Evolutionary conservation across 371 early-diverging fungal species (phyloP), one percentile per base, ranked within the genome.

Genomic region (Mycotypha africana): DNA sequence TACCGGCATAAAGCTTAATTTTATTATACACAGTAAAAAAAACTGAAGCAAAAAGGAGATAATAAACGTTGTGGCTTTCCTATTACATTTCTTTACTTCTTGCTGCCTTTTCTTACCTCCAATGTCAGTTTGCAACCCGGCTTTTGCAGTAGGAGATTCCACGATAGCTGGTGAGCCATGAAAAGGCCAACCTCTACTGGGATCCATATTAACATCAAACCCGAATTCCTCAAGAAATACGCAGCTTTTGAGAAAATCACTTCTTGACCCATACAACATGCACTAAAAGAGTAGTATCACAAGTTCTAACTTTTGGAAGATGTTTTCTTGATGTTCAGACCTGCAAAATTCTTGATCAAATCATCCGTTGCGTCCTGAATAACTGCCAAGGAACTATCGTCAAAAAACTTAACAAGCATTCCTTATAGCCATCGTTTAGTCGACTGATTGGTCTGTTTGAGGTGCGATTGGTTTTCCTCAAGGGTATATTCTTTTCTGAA

Each of bases 171-270:
- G n/a, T n/a, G n/a, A n/a, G n/a, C n/a, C n/a, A n/a, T n/a, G n/a
- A n/a, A n/a, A n/a, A n/a, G n/a, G n/a, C n/a, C n/a, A n/a, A n/a
- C n/a, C n/a, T n/a, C n/a, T n/a, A n/a, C n/a, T n/a, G n/a, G n/a
- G n/a, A n/a, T n/a, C n/a, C 49, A 41, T 49, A 49, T 49, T 49
- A 43, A 37, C 20, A 37, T 37, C 37, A 37, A 37, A 37, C 19
- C 37, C 37, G 4, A 12, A 37, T 50, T 50, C 11, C 6, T 43
- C 20, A 28, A 25, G 23, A 40, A 50, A 23, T 42, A 36, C 22
- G 38, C 42, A 23, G 4, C 25, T 35, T 17, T 36, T 15, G 4
- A 16, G n/a, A 11, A n/a, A 44, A 4, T 11, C 11, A n/a, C n/a
- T n/a, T n/a, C n/a, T 44, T 17, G 11, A 43, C 39, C 44, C 19